phyloP scores from a whole-genome alignment of 2,329 filamentous ascomycete species.

The Bipolaris zeicola region DNA sequence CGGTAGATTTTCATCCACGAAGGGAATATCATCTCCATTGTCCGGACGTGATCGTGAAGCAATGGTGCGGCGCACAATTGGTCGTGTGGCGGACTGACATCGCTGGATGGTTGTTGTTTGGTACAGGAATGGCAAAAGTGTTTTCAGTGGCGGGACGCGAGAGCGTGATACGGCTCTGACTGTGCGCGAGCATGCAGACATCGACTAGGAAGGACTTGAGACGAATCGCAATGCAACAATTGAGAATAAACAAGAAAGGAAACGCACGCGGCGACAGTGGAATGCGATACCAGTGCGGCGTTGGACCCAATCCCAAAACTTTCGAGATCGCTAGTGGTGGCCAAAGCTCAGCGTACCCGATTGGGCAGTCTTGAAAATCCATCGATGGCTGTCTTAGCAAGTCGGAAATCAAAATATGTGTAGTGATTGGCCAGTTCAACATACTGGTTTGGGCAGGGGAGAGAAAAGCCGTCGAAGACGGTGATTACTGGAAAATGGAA shows the following conservation, averaged over 20 bases:
- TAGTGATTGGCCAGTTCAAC: not conserved
- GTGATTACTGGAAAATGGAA: conserved; percentile 4
- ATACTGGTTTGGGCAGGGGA: not conserved
- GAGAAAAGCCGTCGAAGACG: not conserved
- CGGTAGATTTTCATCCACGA: conserved; percentile 11
- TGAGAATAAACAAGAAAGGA: not conserved
- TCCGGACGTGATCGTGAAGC: conserved; percentile 27
- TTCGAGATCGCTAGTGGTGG: conserved; percentile 8
- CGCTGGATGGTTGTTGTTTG: conserved; percentile 68
- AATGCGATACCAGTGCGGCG: not conserved
- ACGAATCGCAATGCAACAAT: not conserved
- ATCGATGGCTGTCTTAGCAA: not conserved
- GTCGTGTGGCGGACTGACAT: conserved; percentile 29
- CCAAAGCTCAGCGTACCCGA: conserved; percentile 10
- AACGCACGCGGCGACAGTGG: not conserved
- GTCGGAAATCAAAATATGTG: too few relatives aligned
- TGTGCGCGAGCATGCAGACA: conserved; percentile 41
- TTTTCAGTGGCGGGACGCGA: conserved; percentile 40
- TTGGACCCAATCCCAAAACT: conserved; percentile 7
- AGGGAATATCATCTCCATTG: conserved; percentile 34
- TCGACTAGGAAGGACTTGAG: conserved; percentile 16
- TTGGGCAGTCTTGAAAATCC: not conserved
- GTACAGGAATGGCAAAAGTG: conserved; percentile 71
- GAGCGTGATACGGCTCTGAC: conserved; percentile 42
- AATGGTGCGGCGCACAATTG: conserved; percentile 28